A percentile compares a stretch with the other conserved stretches of the same genome.
Evolutionary conservation across 2,329 filamentous ascomycete species (phyloP).

Genomic region (Scopulariopsis brevicaulis): DNA sequence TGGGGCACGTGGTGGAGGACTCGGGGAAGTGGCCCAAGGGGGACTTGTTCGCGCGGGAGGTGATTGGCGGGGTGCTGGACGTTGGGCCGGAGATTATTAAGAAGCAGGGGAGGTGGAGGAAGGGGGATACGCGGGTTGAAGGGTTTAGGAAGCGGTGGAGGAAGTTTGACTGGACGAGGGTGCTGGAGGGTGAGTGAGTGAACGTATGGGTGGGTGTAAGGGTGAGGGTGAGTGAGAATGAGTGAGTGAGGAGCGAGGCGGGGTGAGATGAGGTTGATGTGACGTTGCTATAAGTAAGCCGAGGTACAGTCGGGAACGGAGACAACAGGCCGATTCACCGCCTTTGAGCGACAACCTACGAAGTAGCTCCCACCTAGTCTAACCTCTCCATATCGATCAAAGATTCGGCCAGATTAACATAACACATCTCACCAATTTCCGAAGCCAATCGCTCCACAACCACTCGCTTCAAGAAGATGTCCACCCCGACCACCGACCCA

Average conservation of each 20-base stretch:
- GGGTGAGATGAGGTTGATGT: background rate
- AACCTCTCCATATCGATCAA: background rate
- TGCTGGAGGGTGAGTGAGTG: constrained; percentile 30
- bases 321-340: background rate
- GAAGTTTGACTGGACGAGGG: constrained; percentile 79
- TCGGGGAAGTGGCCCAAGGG: constrained; percentile 74
- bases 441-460: background rate
- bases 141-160: constrained; percentile 77
- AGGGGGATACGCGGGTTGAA: constrained; percentile 58
- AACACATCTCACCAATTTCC: background rate
- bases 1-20: constrained; percentile 90
- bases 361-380: background rate
- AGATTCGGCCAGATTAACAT: background rate
- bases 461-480: constrained; percentile 18
- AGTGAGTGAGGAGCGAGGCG: constrained; percentile 1
- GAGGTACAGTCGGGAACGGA: background rate
- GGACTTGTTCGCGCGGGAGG: constrained; percentile 85
- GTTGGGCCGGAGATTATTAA: constrained; percentile 73
- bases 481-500: constrained; percentile 14
- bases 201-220: constrained; percentile 20
- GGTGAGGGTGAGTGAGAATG: constrained; percentile 44
- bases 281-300: background rate
- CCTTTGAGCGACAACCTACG: background rate
- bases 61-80: constrained; percentile 87
- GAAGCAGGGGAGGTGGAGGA: constrained; percentile 77